Percentiles rank a stretch among this genome's conserved stretches.
phyloP scores from a whole-genome alignment of 495 filamentous ascomycete genomes.

The Lepidopterella palustris region DNA sequence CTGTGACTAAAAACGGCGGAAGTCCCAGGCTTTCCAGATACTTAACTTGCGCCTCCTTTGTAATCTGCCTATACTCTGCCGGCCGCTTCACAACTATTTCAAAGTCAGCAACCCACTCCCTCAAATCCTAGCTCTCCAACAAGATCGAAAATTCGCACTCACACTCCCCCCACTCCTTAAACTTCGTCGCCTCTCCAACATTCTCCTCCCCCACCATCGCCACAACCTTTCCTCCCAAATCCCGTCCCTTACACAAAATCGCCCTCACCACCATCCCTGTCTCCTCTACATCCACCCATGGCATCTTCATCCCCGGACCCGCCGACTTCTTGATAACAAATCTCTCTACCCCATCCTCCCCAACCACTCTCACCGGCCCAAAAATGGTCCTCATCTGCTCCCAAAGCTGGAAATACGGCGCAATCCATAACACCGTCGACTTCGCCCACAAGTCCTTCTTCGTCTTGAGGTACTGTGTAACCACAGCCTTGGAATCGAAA shows the following conservation, averaged over 20 bases:
- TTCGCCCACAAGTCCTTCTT: too few relatives aligned
- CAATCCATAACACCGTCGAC: too few relatives aligned
- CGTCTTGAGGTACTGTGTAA: background rate
- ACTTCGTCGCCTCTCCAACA: background rate
- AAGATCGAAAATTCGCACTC: too few relatives aligned
- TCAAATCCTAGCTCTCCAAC: too few relatives aligned
- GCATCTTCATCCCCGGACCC: background rate
- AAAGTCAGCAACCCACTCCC: background rate
- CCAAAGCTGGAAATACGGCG: too few relatives aligned
- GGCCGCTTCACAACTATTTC: background rate
- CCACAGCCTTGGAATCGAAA: background rate
- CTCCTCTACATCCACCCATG: background rate
- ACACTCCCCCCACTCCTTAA: background rate
- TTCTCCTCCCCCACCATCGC: background rate
- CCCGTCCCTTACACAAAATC: background rate
- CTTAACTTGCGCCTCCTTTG: background rate
- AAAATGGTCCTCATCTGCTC: too few relatives aligned
- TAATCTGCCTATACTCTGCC: background rate
- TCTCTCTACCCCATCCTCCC: too few relatives aligned
- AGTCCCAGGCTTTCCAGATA: background rate
- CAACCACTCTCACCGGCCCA: too few relatives aligned
- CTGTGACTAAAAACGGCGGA: background rate
- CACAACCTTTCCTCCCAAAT: background rate
- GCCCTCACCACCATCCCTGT: background rate
- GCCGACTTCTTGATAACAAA: too few relatives aligned